Base-by-base conservation (phyloP, 192 early-diverging fungal genomes). In the Spinellus fusiger region DNA sequence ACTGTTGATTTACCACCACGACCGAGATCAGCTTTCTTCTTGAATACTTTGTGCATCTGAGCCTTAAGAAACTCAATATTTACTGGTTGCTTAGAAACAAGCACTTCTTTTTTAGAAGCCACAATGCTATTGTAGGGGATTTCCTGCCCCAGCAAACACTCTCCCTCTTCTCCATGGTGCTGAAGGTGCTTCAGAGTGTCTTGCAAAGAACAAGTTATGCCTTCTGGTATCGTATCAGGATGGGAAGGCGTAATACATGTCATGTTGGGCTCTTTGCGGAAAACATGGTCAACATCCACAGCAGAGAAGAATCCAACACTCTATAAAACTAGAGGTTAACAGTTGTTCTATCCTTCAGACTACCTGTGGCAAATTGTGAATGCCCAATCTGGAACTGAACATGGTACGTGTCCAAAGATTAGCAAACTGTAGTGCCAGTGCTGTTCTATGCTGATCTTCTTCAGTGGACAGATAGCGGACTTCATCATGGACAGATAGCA, bases 401-500 rank as follows among this genome's bases (percentile, higher is more conserved):
- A 94, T 50, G 1, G 91, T 83, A 6, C 96, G 77, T 12, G 89
- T 91, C 96, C 96, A 98, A 10, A 96, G 70, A 64, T 98, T 96
- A 33, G 89, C 80, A 27, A 98, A 77, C 66, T 98, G 94, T 54
- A 98, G 68, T 0, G 94, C 93, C 53, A 95, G 62, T 1, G 89
- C 88, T 0, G 90, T 89, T 5, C 88, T 69, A 31, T 83, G 73
- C 31, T 70, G 68, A 51, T 96, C 88, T 46, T 88, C 81, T 28
- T 92, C 87, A 28, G 83, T 77, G 1, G 93, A 88, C 56, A 96
- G 73, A 71, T 89, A 98, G 7, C 96, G 81, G 20, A 97, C 80
- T 64, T 98, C 96, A 65, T 98, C 96, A 66, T 98, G 94, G 31
- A 96, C 92, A 46, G 88, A 89, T 25, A 98, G 68, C 80, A 93